Evolutionary conservation across 345 rosid species (phyloP).

Genomic region (Murraya koenigii): DNA sequence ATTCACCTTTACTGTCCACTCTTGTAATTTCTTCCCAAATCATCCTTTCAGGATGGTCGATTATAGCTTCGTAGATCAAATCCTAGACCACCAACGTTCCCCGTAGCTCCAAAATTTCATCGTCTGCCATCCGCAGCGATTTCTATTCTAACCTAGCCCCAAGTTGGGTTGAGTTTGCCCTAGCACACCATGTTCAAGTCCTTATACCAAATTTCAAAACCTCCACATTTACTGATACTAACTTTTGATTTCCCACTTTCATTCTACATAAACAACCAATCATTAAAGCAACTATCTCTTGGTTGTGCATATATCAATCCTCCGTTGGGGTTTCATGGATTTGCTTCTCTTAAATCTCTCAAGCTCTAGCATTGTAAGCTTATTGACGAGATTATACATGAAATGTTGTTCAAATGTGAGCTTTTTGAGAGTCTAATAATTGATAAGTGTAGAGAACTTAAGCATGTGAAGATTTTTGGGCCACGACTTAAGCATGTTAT

Average conservation of each 20-base stretch:
- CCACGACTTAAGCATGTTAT: neutral
- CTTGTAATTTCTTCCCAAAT: neutral
- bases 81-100: neutral
- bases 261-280: neutral
- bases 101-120: neutral
- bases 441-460: neutral
- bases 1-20: neutral
- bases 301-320: neutral
- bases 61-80: neutral
- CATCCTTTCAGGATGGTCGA: neutral
- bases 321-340: neutral
- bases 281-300: neutral
- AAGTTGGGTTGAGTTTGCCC: neutral
- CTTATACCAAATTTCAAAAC: neutral
- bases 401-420: neutral
- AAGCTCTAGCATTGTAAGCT: neutral
- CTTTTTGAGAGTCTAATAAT: neutral
- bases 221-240: neutral
- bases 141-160: neutral
- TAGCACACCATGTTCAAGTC: neutral
- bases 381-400: neutral
- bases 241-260: neutral
- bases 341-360: neutral
- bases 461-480: neutral
- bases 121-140: neutral